Conservation (phyloP, 202 grass and related monocot genomes). For the Digitaria exilis region DNA sequence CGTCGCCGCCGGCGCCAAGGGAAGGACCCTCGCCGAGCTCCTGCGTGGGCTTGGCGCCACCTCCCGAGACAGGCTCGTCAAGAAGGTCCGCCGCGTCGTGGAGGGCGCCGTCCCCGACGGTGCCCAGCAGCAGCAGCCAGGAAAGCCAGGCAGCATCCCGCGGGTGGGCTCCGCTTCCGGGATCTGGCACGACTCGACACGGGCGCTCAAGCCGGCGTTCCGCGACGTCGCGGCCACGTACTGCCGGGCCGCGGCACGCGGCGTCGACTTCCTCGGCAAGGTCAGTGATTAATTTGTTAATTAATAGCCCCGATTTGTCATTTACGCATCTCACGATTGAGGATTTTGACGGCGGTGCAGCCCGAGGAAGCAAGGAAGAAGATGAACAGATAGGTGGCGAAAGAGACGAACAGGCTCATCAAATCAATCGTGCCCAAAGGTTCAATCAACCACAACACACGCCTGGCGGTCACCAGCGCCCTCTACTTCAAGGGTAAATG, state of each 20-base stretch:
- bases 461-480: background rate
- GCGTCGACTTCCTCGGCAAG: background rate
- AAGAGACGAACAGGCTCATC: conserved; percentile 4
- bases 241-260: background rate
- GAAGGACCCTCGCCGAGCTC: conserved; percentile 17
- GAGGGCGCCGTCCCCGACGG: background rate
- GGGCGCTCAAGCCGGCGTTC: conserved; percentile 14
- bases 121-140: background rate
- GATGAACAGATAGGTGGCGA: background rate
- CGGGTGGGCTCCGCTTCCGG: conserved; percentile 16
- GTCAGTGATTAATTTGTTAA: background rate
- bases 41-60: conserved; percentile 19
- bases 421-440: background rate
- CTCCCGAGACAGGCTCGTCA: background rate
- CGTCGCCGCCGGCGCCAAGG: conserved; percentile 22
- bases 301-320: too few species aligned
- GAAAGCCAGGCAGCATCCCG: too few species aligned
- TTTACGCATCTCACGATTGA: too few species aligned
- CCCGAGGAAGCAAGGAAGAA: background rate
- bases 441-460: background rate
- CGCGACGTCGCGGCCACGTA: background rate
- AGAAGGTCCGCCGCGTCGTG: background rate
- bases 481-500: conserved; percentile 10
- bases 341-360: too few species aligned
- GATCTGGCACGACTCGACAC: conserved; percentile 20